Percentiles rank a stretch among this genome's conserved stretches.
These are phyloP conservation scores for Pichia scutulata DNA, from an alignment of 805 yeast genomes.

Conservation along the genomic window DNA sequence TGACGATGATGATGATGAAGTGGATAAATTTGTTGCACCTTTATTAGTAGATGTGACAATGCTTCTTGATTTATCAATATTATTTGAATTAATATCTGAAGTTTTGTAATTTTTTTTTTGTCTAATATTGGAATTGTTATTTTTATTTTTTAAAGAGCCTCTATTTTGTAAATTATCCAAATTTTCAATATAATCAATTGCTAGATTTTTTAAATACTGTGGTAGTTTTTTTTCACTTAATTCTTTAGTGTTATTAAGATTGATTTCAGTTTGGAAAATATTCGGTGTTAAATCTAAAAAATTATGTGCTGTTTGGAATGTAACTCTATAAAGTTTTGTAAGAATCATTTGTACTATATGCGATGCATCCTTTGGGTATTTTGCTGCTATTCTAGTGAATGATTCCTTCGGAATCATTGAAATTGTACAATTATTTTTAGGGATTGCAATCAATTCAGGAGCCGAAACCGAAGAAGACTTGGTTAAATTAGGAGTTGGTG, in stretches of 20 bases:
- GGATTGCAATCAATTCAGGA: constrained; percentile 55
- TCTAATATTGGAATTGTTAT: background rate
- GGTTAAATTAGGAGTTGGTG: constrained; percentile 2
- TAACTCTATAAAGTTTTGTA: constrained; percentile 80
- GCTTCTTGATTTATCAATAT: background rate
- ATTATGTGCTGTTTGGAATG: constrained; percentile 82
- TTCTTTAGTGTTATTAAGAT: constrained; percentile 42
- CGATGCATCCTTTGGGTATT: constrained; percentile 83
- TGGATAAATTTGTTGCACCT: background rate
- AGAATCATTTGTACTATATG: constrained; percentile 91
- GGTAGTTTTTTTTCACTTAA: constrained; percentile 44
- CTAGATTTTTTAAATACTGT: constrained; percentile 44
- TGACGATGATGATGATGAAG: background rate
- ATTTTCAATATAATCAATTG: constrained; percentile 4
- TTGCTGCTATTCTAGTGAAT: constrained; percentile 59
- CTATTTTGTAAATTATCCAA: background rate
- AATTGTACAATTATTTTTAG: constrained; percentile 68
- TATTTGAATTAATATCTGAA: background rate
- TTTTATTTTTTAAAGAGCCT: background rate
- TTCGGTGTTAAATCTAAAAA: constrained; percentile 82
- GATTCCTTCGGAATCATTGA: constrained; percentile 88
- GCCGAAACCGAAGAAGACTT: constrained; percentile 9
- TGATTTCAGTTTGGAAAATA: constrained; percentile 66
- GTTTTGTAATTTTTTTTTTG: background rate
- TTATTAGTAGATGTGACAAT: background rate